Percentiles rank a stretch among this genome's conserved stretches.
phyloP scores from a whole-genome alignment of 169 alveolate genomes.

The Plasmodium relictum region DNA sequence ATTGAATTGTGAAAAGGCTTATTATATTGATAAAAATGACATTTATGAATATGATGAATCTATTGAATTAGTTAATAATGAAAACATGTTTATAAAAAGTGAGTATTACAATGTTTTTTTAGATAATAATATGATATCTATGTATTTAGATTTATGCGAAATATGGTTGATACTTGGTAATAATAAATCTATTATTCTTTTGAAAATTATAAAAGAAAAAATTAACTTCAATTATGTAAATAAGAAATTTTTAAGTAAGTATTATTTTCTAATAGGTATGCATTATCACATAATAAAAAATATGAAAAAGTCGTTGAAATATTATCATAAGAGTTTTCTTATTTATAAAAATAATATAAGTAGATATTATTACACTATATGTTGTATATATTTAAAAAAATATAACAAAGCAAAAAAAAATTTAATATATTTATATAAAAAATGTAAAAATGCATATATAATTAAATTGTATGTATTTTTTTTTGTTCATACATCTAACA shows the following conservation, averaged over 20 bases:
- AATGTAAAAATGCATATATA: slow-evolving; percentile 56
- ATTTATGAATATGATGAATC: slow-evolving; percentile 63
- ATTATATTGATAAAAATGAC: slow-evolving; percentile 36
- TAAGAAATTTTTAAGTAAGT: slow-evolving; percentile 42
- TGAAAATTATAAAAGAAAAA: slow-evolving; percentile 66
- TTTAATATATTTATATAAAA: slow-evolving; percentile 16
- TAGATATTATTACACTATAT: slow-evolving; percentile 44
- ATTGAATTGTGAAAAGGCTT: background rate
- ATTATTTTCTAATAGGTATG: slow-evolving; percentile 67
- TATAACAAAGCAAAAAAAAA: slow-evolving; percentile 54
- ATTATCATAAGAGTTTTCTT: slow-evolving; percentile 38
- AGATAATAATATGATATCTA: slow-evolving; percentile 22
- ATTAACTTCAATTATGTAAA: slow-evolving; percentile 46
- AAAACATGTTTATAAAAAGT: slow-evolving; percentile 8
- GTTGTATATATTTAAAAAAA: slow-evolving; percentile 43
- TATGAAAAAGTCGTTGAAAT: slow-evolving; percentile 38
- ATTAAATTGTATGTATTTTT: slow-evolving; percentile 56
- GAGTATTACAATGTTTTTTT: slow-evolving; percentile 4
- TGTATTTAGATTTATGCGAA: slow-evolving; percentile 75
- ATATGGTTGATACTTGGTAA: slow-evolving; percentile 63
- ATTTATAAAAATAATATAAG: slow-evolving; percentile 39
- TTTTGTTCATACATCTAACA: slow-evolving; percentile 47
- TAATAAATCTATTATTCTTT: slow-evolving; percentile 9
- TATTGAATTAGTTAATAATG: slow-evolving; percentile 25
- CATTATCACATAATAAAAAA: slow-evolving; percentile 56